phyloP scores from a whole-genome alignment of 495 filamentous ascomycete genomes.

The Penicillium antarcticum region DNA sequence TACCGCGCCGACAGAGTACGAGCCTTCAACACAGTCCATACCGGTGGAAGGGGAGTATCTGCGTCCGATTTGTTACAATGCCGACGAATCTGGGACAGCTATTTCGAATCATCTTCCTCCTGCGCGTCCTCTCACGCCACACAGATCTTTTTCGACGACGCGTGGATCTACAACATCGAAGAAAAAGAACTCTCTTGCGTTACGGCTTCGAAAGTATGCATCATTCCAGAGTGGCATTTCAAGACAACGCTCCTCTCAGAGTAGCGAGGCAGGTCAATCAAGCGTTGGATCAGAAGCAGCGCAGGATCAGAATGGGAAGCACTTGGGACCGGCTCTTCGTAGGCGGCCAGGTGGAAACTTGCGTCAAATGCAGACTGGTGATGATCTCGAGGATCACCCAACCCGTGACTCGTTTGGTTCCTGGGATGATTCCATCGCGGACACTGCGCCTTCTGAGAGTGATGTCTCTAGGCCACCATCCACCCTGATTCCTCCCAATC shows the following conservation, averaged over 20 bases:
- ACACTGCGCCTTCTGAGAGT: constrained; percentile 22
- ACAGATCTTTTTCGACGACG: constrained; percentile 34
- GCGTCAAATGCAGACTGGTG: constrained; percentile 70
- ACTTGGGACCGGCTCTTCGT: constrained; percentile 59
- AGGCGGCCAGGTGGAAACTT: constrained; percentile 88
- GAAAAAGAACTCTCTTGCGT: constrained; percentile 31
- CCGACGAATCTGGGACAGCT: constrained; percentile 12
- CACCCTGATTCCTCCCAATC: constrained; percentile 38
- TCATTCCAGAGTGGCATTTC: constrained; percentile 72
- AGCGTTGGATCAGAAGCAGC: constrained; percentile 34
- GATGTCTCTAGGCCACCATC: constrained; percentile 28
- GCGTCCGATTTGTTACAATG: constrained; percentile 34
- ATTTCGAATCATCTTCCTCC: constrained; percentile 15
- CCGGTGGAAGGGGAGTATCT: constrained; percentile 28
- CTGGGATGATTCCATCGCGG: constrained; percentile 62
- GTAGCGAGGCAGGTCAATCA: constrained; percentile 58
- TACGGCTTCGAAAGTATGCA: constrained; percentile 57
- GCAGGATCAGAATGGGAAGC: constrained; percentile 35
- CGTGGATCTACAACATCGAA: constrained; percentile 18
- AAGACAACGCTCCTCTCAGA: constrained; percentile 54
- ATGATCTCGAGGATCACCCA: constrained; percentile 58
- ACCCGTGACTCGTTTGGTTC: constrained; percentile 71
- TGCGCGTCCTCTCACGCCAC: constrained; percentile 15
- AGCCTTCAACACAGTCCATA: constrained; percentile 22
- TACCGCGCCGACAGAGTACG: constrained; percentile 11